A percentile compares a stretch with the other conserved stretches of the same genome.
Conservation (phyloP, 805 yeast species). For the Kluyveromyces lactis region DNA sequence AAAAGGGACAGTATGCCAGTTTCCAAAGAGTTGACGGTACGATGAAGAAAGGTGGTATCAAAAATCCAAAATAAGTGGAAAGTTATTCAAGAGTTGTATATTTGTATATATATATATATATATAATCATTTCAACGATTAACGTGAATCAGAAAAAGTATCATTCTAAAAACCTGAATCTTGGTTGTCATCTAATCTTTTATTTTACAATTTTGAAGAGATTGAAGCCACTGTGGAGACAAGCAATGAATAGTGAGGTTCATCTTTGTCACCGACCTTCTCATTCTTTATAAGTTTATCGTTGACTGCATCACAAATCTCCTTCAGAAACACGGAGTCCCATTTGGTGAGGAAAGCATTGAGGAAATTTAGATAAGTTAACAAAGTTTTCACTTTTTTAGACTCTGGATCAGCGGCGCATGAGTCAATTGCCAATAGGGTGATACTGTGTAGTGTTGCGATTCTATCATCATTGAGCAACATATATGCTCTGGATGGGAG, state of each 20-base stretch:
- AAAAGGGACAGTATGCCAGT: constrained; percentile 42
- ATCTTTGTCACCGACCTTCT: too few species aligned
- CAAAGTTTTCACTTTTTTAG: constrained; percentile 35
- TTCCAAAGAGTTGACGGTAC: constrained; percentile 40
- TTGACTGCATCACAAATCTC: constrained; percentile 27
- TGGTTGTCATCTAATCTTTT: too few species aligned
- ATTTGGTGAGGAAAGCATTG: constrained; percentile 28
- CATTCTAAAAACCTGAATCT: too few species aligned
- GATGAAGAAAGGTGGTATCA: constrained; percentile 31
- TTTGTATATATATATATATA: too few species aligned
- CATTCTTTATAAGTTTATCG: not conserved
- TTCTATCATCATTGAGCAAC: constrained; percentile 34
- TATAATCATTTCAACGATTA: too few species aligned
- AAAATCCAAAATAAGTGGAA: constrained; percentile 17
- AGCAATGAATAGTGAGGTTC: not conserved
- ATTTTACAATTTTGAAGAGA: too few species aligned
- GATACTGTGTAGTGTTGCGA: constrained; percentile 35
- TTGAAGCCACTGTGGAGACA: not conserved
- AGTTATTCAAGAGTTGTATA: too few species aligned
- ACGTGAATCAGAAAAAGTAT: too few species aligned
- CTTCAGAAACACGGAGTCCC: constrained; percentile 24
- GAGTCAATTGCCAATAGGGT: constrained; percentile 32
- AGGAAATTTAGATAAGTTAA: constrained; percentile 52
- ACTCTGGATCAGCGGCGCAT: constrained; percentile 10
- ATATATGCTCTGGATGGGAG: constrained; percentile 39